Evolutionary conservation across 2,329 filamentous ascomycete genomes (phyloP).

Genomic region (Colletotrichum cordylinicola): DNA sequence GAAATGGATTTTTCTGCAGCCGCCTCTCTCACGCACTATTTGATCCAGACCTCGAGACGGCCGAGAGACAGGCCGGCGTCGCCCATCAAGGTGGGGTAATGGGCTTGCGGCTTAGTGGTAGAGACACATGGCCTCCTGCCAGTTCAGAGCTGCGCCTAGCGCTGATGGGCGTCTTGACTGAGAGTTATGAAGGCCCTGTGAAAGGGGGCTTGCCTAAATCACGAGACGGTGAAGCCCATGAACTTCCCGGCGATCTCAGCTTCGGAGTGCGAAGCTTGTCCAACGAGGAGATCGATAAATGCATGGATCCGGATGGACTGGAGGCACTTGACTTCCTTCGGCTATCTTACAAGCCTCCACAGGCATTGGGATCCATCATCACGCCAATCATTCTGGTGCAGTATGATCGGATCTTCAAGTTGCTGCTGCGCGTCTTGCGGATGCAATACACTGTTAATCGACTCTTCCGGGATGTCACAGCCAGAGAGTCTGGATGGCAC

Average conservation of each 20-base stretch:
- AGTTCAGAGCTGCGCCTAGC: constrained; percentile 92
- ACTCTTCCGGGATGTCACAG: constrained; percentile 64
- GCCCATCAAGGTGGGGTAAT: constrained; percentile 74
- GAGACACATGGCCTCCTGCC: constrained; percentile 89
- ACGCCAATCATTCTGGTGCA: constrained; percentile 73
- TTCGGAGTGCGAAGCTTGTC: constrained; percentile 87
- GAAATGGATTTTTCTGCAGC: constrained; percentile 83
- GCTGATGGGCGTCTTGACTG: constrained; percentile 82
- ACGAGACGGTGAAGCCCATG: constrained; percentile 30
- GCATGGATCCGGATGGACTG: constrained; percentile 82
- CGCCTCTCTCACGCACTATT: constrained; percentile 85
- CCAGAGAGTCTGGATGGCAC: constrained; percentile 37
- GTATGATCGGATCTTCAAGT: constrained; percentile 86
- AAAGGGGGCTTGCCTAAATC: constrained; percentile 16
- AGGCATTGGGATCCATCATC: constrained; percentile 75
- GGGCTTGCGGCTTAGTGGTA: constrained; percentile 81
- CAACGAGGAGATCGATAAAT: constrained; percentile 78
- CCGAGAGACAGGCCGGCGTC: constrained; percentile 74
- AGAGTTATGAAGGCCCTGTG: constrained; percentile 62
- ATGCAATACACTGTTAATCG: constrained; percentile 78
- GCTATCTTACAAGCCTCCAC: constrained; percentile 81
- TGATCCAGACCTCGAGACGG: constrained; percentile 79
- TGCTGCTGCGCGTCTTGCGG: constrained; percentile 77
- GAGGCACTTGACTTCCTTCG: constrained; percentile 93
- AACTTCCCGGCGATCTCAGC: constrained; percentile 73